Conservation (phyloP, 1,284 basidiomycete genomes). For the Fomes fomentarius region DNA sequence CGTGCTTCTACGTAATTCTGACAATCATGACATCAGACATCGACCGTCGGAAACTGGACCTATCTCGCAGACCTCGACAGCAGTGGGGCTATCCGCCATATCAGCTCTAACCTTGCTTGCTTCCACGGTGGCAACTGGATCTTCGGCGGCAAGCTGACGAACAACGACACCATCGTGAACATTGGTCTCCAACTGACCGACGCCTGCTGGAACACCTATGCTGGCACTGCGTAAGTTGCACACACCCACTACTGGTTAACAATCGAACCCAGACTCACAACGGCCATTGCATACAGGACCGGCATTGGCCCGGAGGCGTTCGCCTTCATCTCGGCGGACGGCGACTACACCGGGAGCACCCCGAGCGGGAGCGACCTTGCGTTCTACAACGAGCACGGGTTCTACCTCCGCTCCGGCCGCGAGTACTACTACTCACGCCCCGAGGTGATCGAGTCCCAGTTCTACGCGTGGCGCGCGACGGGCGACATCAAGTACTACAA, state of each 20-base stretch:
- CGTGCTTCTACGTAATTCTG: too few relatives aligned
- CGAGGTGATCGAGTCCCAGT: conserved; percentile 78
- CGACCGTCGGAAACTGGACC: conserved; percentile 60
- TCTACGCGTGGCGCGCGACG: conserved; percentile 76
- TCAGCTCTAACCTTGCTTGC: conserved; percentile 72
- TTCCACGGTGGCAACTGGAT: conserved; percentile 80
- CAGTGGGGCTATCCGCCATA: conserved; percentile 49
- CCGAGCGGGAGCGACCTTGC: conserved; percentile 39
- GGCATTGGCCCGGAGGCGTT: conserved; percentile 76
- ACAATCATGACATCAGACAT: conserved; percentile 47
- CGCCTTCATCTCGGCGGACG: conserved; percentile 58
- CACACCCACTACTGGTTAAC: too few relatives aligned
- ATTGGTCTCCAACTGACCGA: conserved; percentile 64
- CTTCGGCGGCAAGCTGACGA: conserved; percentile 65
- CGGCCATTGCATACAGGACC: too few relatives aligned
- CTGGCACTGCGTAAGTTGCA: conserved; percentile 61
- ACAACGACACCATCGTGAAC: conserved; percentile 70
- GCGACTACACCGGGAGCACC: conserved; percentile 52
- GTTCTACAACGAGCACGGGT: conserved; percentile 66
- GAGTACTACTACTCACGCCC: conserved; percentile 59
- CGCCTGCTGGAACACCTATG: conserved; percentile 78
- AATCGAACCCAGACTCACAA: too few relatives aligned
- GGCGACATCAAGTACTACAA: conserved; percentile 50
- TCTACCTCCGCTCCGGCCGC: conserved; percentile 52
- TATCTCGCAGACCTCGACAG: conserved; percentile 61